Evolutionary conservation across 225 moss, liverwort and hornwort genomes (phyloP).

Genomic region (Sphagnum contortum): DNA sequence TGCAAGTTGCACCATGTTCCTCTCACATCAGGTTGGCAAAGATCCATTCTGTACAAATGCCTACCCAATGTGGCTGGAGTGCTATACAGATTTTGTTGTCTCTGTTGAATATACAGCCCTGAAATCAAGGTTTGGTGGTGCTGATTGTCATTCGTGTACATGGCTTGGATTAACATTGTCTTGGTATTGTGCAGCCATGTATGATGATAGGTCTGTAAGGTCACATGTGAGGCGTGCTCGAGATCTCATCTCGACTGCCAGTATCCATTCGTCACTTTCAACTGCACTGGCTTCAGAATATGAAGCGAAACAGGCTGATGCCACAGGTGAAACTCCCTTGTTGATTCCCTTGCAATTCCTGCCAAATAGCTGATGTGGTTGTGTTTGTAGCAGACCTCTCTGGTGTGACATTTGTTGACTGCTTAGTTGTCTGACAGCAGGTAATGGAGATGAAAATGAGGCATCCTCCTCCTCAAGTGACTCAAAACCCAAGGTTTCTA

Average conservation of each 20-base stretch:
- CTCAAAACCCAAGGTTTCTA: conserved; percentile 16
- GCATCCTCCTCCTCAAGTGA: conserved; percentile 33
- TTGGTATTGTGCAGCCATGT: conserved; percentile 48
- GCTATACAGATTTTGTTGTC: no score
- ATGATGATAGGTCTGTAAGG: conserved; percentile 91
- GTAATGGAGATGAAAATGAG: conserved; percentile 27
- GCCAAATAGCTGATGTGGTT: neutral
- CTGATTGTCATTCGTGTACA: no score
- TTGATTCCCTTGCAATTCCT: neutral
- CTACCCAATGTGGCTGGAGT: no score
- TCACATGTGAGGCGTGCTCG: conserved; percentile 80
- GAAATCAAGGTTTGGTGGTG: no score
- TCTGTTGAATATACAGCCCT: no score
- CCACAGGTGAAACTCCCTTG: conserved; percentile 34
- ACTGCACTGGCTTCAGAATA: conserved; percentile 80
- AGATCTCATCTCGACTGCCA: conserved; percentile 71
- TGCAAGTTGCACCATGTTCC: no score
- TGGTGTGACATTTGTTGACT: no score
- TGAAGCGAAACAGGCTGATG: conserved; percentile 64
- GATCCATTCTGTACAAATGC: no score
- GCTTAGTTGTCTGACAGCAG: conserved; percentile 3
- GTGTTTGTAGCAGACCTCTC: no score
- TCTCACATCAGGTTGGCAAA: no score
- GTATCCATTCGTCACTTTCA: conserved; percentile 85
- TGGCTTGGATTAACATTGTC: no score